These are phyloP conservation scores for Yamadazyma songkhlaensis DNA, from an alignment of 1,139 yeast species.

Conservation along the genomic window DNA sequence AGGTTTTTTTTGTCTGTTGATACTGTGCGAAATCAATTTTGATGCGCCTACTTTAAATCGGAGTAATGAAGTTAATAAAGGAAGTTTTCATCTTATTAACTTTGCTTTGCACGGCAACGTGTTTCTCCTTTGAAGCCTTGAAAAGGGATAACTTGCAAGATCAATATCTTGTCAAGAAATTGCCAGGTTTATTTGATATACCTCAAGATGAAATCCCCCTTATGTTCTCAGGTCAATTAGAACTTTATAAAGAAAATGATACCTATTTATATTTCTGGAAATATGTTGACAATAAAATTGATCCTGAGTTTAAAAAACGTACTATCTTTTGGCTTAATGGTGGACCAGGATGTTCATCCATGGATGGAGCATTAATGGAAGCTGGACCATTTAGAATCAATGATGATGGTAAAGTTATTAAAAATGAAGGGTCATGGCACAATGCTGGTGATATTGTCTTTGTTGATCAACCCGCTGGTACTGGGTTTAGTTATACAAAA, in stretches of 20 bases:
- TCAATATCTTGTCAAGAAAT: constrained; percentile 31
- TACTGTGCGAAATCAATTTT: neutral
- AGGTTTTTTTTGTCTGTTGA: neutral
- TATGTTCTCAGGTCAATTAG: constrained; percentile 75
- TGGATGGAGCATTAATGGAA: constrained; percentile 97
- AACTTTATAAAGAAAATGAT: constrained; percentile 49
- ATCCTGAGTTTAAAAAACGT: constrained; percentile 31
- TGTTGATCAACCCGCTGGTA: constrained; percentile 94
- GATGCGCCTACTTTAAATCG: constrained; percentile 4
- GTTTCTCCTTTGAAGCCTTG: constrained; percentile 3
- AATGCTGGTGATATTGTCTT: constrained; percentile 74
- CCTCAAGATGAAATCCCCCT: constrained; percentile 36
- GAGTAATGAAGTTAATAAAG: neutral
- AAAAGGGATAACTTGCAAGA: constrained; percentile 12
- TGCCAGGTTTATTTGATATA: constrained; percentile 40
- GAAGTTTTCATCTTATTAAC: constrained; percentile 1
- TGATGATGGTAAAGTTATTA: constrained; percentile 39
- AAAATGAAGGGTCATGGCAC: constrained; percentile 84
- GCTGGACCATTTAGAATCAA: constrained; percentile 80
- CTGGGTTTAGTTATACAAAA: constrained; percentile 75
- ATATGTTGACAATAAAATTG: constrained; percentile 38
- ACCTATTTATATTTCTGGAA: constrained; percentile 84
- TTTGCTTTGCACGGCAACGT: neutral
- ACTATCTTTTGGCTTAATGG: constrained; percentile 90
- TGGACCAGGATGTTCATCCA: constrained; percentile 95